Percentiles rank a stretch among this genome's conserved stretches.
Conservation (phyloP, 148 eudicot genomes). For the Diospyros lotus region DNA sequence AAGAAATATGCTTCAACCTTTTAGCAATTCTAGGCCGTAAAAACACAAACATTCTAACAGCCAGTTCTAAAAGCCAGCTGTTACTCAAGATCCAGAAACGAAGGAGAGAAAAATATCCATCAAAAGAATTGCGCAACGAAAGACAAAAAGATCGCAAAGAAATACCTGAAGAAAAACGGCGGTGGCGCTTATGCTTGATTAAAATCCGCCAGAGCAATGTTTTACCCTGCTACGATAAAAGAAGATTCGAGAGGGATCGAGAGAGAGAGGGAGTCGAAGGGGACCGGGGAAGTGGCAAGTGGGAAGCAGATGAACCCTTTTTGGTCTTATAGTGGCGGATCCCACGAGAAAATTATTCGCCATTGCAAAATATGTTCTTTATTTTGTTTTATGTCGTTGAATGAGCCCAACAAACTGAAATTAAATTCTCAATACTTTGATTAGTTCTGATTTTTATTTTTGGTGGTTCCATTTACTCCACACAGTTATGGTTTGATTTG, state of each 20-base stretch:
- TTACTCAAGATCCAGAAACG: background rate
- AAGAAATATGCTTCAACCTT: background rate
- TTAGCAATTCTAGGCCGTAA: background rate
- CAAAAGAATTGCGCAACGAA: background rate
- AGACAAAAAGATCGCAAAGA: background rate
- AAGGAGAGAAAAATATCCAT: background rate
- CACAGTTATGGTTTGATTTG: too few species aligned
- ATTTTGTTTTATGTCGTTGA: too few species aligned
- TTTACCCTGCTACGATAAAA: slow-evolving; percentile 1
- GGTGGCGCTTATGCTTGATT: background rate
- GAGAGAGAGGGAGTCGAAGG: too few species aligned
- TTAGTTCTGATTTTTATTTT: too few species aligned
- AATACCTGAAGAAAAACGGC: background rate
- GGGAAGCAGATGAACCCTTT: too few species aligned
- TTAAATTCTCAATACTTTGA: too few species aligned
- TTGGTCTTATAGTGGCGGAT: too few species aligned
- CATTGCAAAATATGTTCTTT: too few species aligned
- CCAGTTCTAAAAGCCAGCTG: background rate
- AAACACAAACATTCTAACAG: background rate
- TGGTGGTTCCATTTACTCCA: too few species aligned
- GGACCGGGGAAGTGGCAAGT: too few species aligned
- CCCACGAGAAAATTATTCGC: too few species aligned
- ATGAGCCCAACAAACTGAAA: too few species aligned
- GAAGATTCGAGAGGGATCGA: slow-evolving; percentile 20
- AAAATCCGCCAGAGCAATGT: background rate